These are phyloP conservation scores for Xylariales sp. DNA, from an alignment of 2,329 filamentous ascomycete species.

Conservation along the genomic window DNA sequence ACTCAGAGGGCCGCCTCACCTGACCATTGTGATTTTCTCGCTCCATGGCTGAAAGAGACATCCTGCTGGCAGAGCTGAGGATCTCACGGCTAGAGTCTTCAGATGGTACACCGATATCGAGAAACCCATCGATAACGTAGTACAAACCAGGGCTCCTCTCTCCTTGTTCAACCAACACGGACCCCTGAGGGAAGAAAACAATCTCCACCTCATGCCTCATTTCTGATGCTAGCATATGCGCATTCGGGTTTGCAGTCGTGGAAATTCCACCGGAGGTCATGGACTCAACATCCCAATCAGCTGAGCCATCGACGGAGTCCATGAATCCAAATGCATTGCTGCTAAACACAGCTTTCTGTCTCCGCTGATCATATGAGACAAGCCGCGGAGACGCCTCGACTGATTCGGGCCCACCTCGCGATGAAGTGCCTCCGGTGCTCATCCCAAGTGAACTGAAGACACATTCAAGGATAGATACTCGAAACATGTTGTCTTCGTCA, in stretches of 20 bases:
- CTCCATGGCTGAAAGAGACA: constrained; percentile 29
- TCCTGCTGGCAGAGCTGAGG: constrained; percentile 30
- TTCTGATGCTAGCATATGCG: constrained; percentile 67
- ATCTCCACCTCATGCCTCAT: constrained; percentile 92
- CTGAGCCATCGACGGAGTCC: constrained; percentile 72
- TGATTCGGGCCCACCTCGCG: constrained; percentile 63
- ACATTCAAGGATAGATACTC: constrained; percentile 86
- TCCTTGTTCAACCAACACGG: constrained; percentile 91
- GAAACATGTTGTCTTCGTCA: constrained; percentile 85
- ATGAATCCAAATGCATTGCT: constrained; percentile 89
- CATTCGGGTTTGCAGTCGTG: constrained; percentile 56
- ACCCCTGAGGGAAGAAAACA: constrained; percentile 92
- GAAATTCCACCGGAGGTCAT: constrained; percentile 67
- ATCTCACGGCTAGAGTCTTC: constrained; percentile 48
- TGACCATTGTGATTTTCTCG: constrained; percentile 22
- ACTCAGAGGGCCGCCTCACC: constrained; percentile 10
- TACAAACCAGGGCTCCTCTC: constrained; percentile 96
- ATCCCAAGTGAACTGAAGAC: constrained; percentile 94
- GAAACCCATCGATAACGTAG: constrained; percentile 94
- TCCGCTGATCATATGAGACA: constrained; percentile 75
- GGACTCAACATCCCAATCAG: constrained; percentile 83
- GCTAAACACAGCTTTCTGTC: constrained; percentile 74
- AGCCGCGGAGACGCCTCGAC: constrained; percentile 81
- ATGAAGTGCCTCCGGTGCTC: constrained; percentile 60
- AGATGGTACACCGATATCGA: constrained; percentile 84